Evolutionary conservation across 305 asterid species (phyloP).

Genomic region (Ajuga reptans): DNA sequence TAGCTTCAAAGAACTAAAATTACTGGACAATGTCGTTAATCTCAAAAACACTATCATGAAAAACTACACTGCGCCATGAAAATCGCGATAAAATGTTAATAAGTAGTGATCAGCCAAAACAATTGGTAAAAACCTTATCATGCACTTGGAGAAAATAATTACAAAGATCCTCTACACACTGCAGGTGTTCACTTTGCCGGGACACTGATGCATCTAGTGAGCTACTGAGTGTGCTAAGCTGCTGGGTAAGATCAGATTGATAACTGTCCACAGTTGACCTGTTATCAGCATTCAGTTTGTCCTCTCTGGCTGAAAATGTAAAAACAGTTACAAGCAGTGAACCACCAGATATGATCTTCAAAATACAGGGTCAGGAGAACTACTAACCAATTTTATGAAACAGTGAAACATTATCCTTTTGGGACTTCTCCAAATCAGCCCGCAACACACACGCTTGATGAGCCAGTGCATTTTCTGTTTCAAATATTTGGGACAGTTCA

Average conservation of each 20-base stretch:
- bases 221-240: constrained; percentile 52
- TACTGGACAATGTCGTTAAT: not conserved
- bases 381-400: constrained; percentile 57
- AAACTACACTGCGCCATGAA: not conserved
- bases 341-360: not conserved
- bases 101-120: not conserved
- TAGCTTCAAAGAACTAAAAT: not conserved
- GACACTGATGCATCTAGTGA: constrained; percentile 47
- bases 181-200: constrained; percentile 60
- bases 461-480: constrained; percentile 69
- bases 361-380: not conserved
- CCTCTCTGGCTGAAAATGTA: constrained; percentile 59
- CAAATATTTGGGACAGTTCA: constrained; percentile 13
- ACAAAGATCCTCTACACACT: constrained; percentile 56
- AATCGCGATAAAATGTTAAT: not conserved
- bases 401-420: constrained; percentile 51
- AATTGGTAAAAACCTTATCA: constrained; percentile 41
- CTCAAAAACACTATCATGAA: not conserved
- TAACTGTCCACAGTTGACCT: constrained; percentile 52
- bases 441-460: constrained; percentile 74
- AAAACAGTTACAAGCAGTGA: constrained; percentile 14
- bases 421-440: constrained; percentile 75
- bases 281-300: constrained; percentile 57
- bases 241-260: constrained; percentile 56
- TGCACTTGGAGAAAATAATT: constrained; percentile 54